A percentile compares a stretch with the other conserved stretches of the same genome.
phyloP scores from a whole-genome alignment of 495 filamentous ascomycete genomes.

The Podospora bellae-mahoneyi region DNA sequence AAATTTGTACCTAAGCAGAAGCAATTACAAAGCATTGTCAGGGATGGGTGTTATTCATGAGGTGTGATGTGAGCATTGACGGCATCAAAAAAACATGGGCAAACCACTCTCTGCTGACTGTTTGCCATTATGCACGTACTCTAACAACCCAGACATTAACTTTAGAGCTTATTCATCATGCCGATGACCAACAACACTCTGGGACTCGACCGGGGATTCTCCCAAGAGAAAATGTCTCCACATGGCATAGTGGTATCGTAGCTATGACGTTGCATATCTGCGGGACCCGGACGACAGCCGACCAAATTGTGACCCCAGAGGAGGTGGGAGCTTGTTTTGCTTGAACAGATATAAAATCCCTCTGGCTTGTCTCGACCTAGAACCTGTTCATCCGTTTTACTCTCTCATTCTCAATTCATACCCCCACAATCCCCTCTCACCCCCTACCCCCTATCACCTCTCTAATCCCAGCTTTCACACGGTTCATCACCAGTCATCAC shows the following conservation, averaged over 20 bases:
- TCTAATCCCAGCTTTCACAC: not conserved
- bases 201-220: not conserved
- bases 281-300: not conserved
- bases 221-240: not conserved
- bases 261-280: conserved; percentile 5
- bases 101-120: not conserved
- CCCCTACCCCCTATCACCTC: not conserved
- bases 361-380: not conserved
- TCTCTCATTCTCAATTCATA: not conserved
- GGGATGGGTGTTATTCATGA: not conserved
- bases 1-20: too few species aligned
- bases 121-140: not conserved
- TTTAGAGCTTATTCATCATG: not conserved
- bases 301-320: not conserved
- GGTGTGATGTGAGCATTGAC: not conserved
- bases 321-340: not conserved
- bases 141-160: not conserved
- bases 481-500: not conserved
- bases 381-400: not conserved
- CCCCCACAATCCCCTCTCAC: not conserved
- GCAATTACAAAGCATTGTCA: too few species aligned
- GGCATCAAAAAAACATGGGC: not conserved
- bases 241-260: conserved; percentile 2
- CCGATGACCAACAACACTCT: not conserved
- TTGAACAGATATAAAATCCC: not conserved